Evolutionary conservation across 2,329 filamentous ascomycete genomes (phyloP).

Genomic region (Scolecobasidium constrictum): DNA sequence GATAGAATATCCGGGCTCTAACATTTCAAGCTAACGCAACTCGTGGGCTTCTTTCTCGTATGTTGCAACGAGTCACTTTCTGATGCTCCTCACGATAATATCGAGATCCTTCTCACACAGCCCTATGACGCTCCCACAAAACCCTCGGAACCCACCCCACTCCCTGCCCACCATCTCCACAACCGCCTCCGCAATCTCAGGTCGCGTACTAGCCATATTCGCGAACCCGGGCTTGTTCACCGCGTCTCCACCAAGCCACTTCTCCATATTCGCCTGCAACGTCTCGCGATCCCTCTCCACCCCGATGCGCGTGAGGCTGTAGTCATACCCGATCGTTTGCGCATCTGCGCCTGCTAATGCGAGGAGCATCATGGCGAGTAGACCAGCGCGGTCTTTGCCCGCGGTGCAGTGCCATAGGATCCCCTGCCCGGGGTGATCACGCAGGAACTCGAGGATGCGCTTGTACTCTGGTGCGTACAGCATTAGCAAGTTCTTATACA

Average conservation of each 20-base stretch:
- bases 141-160: conserved; percentile 14
- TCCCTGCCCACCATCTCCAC: conserved; percentile 13
- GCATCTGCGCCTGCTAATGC: conserved; percentile 11
- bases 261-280: conserved; percentile 13
- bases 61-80: no score
- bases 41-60: no score
- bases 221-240: conserved; percentile 13
- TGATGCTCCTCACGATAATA: conserved; percentile 8
- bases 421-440: conserved; percentile 10
- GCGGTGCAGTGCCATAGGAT: conserved; percentile 16
- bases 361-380: conserved; percentile 15
- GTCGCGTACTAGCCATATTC: conserved; percentile 13
- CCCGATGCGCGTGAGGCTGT: conserved; percentile 13
- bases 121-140: conserved; percentile 13
- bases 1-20: no score
- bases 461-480: conserved; percentile 12
- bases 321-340: conserved; percentile 14
- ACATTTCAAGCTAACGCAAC: no score
- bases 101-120: conserved; percentile 14
- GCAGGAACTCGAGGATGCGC: conserved; percentile 12
- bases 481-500: conserved; percentile 13
- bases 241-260: conserved; percentile 13
- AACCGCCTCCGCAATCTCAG: conserved; percentile 12
- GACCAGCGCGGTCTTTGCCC: conserved; percentile 17
- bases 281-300: conserved; percentile 13